These are phyloP conservation scores for Coniochaeta sp. DNA, from an alignment of 2,329 filamentous ascomycete species.

Conservation along the genomic window DNA sequence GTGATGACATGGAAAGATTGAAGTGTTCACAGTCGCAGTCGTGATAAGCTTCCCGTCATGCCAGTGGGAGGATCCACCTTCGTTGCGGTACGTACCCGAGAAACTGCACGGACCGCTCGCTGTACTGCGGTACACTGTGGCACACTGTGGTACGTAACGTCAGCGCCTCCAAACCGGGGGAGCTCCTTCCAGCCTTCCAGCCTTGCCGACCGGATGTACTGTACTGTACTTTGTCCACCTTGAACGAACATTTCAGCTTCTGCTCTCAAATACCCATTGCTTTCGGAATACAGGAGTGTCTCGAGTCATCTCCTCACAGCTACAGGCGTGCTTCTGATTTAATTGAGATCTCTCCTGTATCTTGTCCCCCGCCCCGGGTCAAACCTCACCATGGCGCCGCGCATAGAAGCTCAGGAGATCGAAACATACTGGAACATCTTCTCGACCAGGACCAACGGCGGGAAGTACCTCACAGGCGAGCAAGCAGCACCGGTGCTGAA, in stretches of 20 bases:
- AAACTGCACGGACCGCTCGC: neutral
- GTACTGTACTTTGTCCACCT: too few species aligned
- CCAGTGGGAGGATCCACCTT: neutral
- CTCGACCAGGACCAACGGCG: conserved; percentile 49
- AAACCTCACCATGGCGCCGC: conserved; percentile 43
- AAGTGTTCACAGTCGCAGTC: too few species aligned
- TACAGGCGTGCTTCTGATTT: conserved; percentile 16
- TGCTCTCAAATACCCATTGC: too few species aligned
- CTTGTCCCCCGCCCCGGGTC: too few species aligned
- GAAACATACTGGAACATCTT: conserved; percentile 63
- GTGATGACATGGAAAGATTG: neutral
- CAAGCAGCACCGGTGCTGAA: conserved; percentile 55
- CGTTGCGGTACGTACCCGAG: neutral
- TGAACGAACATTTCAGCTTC: too few species aligned
- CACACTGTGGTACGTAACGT: too few species aligned
- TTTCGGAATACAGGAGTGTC: too few species aligned
- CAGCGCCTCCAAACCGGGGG: neutral
- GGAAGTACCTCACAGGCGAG: conserved; percentile 52
- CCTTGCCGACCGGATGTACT: neutral
- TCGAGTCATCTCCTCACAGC: too few species aligned
- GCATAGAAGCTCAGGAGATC: conserved; percentile 55
- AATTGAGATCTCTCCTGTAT: conserved; percentile 22
- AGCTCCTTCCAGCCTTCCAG: neutral
- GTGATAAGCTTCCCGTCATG: neutral
- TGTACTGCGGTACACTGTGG: too few species aligned